Evolutionary conservation across 2,329 filamentous ascomycete genomes (phyloP).

Genomic region (Laburnicola sp.): DNA sequence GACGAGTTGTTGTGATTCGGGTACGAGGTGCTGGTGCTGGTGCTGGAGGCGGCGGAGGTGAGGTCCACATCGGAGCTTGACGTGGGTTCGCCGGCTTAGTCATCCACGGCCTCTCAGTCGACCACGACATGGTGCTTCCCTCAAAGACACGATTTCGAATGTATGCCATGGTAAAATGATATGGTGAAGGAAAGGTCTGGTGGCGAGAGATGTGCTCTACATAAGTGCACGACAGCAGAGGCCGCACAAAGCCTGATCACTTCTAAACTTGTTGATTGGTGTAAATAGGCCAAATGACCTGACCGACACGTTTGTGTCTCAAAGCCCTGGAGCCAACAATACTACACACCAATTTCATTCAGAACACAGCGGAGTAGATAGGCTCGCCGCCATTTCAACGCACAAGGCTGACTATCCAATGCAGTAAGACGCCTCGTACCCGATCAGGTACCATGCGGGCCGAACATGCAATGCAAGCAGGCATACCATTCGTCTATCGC

Average conservation of each 20-base stretch:
- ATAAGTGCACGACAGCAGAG: conserved; percentile 4
- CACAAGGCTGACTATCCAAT: conserved; percentile 9
- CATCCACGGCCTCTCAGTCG: conserved; percentile 15
- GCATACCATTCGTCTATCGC: conserved; percentile 22
- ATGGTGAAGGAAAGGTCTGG: background rate
- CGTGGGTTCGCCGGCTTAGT: conserved; percentile 27
- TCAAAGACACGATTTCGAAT: conserved; percentile 43
- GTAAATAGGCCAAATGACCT: conserved; percentile 30
- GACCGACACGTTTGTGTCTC: conserved; percentile 32
- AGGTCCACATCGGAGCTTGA: conserved; percentile 19
- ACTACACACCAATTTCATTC: conserved; percentile 1
- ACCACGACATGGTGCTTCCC: conserved; percentile 31
- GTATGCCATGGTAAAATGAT: conserved; percentile 29
- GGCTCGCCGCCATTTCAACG: background rate
- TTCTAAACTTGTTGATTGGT: conserved; percentile 6
- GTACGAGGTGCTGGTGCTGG: conserved; percentile 26
- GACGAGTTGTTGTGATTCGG: conserved; percentile 14
- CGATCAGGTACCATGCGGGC: conserved; percentile 4
- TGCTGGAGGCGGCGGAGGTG: conserved; percentile 21
- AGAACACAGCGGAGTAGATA: background rate
- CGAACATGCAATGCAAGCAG: conserved; percentile 6
- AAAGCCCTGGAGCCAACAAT: conserved; percentile 16
- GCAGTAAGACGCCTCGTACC: background rate
- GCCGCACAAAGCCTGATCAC: conserved; percentile 13
- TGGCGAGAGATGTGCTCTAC: background rate